These are phyloP conservation scores for Ceratocystiopsis sp. DNA, from an alignment of 2,329 filamentous ascomycete genomes.

Conservation along the genomic window DNA sequence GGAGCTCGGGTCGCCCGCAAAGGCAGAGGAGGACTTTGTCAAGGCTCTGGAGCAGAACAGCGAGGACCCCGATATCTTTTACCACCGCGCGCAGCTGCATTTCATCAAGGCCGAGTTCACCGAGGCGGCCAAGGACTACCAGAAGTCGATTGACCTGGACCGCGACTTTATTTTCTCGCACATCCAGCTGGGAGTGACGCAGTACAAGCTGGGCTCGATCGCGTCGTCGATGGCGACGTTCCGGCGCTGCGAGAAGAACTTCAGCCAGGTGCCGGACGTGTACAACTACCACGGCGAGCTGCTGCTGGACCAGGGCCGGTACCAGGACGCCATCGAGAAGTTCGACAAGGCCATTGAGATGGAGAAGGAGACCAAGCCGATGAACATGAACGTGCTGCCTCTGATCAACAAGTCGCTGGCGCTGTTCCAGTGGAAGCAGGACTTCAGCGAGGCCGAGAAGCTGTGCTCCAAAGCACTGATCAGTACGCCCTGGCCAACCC, in stretches of 20 bases:
- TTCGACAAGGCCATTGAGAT: constrained; percentile 98
- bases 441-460: constrained; percentile 87
- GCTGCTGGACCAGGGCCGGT: constrained; percentile 91
- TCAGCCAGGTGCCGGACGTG: constrained; percentile 87
- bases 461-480: constrained; percentile 95
- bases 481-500: constrained; percentile 41
- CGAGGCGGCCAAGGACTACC: constrained; percentile 93
- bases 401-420: constrained; percentile 97
- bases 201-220: constrained; percentile 99
- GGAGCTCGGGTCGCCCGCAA: constrained; percentile 76
- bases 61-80: constrained; percentile 92
- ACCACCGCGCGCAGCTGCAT: constrained; percentile 94
- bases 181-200: constrained; percentile 95
- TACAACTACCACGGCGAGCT: constrained; percentile 99
- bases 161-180: constrained; percentile 96
- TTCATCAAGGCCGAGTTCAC: constrained; percentile 93
- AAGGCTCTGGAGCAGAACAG: constrained; percentile 70
- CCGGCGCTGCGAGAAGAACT: constrained; percentile 95
- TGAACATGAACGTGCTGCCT: constrained; percentile 93
- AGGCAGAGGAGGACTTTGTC: constrained; percentile 75
- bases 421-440: constrained; percentile 96
- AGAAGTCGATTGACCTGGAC: constrained; percentile 96
- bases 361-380: constrained; percentile 86
- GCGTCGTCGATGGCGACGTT: constrained; percentile 98
- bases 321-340: constrained; percentile 86